A percentile compares a stretch with the other conserved stretches of the same genome.
Evolutionary conservation across 495 filamentous ascomycete species (phyloP).

Genomic region (Talaromyces thailandensis): DNA sequence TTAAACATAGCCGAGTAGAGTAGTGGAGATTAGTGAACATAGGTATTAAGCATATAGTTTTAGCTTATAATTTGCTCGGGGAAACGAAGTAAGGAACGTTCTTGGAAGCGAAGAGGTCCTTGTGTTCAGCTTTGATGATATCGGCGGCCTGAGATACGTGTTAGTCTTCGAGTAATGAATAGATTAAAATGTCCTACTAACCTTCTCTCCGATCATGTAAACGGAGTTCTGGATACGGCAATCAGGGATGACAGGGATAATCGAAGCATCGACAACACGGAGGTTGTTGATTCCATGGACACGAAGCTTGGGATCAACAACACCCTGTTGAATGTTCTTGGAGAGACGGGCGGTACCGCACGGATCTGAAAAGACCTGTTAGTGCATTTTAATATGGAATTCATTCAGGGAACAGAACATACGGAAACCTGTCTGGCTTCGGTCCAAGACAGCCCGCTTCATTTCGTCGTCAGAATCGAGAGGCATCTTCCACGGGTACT

Average conservation of each 20-base stretch:
- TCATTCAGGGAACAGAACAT: neutral
- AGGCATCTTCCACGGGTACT: constrained; percentile 54
- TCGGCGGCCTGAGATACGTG: constrained; percentile 10
- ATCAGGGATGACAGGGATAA: constrained; percentile 43
- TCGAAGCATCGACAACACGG: constrained; percentile 50
- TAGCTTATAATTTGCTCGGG: neutral
- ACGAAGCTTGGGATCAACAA: constrained; percentile 29
- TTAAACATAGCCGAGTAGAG: neutral
- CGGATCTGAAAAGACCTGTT: constrained; percentile 22
- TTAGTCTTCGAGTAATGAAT: neutral
- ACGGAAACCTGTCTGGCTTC: constrained; percentile 31
- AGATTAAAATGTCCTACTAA: constrained; percentile 41
- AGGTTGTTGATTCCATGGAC: constrained; percentile 40
- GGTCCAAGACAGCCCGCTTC: constrained; percentile 41
- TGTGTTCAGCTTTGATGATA: constrained; percentile 6
- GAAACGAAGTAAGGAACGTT: constrained; percentile 3
- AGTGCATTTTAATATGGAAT: neutral
- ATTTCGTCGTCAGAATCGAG: constrained; percentile 45
- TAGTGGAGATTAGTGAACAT: neutral
- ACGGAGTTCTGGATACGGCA: constrained; percentile 39
- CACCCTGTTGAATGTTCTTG: constrained; percentile 25
- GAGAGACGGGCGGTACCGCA: constrained; percentile 38
- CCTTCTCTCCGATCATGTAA: constrained; percentile 53
- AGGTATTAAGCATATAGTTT: neutral
- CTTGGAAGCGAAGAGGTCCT: constrained; percentile 20